A percentile compares a stretch with the other conserved stretches of the same genome.
Conservation (phyloP, 768 basidiomycete species). For the Epithele typhae region DNA sequence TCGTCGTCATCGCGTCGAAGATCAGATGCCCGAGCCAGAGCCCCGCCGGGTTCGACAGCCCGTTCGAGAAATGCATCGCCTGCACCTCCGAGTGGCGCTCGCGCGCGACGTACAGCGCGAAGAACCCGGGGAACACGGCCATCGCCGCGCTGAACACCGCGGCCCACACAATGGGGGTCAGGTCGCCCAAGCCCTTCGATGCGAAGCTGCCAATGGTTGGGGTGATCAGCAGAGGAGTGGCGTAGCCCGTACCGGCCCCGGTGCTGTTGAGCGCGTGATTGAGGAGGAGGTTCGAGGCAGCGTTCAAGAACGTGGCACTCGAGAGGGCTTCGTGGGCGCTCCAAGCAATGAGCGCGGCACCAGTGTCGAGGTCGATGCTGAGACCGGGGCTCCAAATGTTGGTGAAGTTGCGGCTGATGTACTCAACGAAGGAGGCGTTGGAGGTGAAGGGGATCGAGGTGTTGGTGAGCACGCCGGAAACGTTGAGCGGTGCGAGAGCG, state of each 20-base stretch:
- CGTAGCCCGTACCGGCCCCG: too few species aligned
- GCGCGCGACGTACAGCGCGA: slow-evolving; percentile 68
- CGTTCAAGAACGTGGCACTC: slow-evolving; percentile 60
- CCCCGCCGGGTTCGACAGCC: slow-evolving; percentile 61
- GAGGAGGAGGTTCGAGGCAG: slow-evolving; percentile 64
- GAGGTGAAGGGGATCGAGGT: slow-evolving; percentile 45
- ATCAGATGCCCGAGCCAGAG: slow-evolving; percentile 78
- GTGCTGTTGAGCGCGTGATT: slow-evolving; percentile 55
- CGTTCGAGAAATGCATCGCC: slow-evolving; percentile 81
- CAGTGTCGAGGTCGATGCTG: slow-evolving; percentile 49
- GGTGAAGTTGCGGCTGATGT: slow-evolving; percentile 47
- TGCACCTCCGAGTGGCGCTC: slow-evolving; percentile 72
- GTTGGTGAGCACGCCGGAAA: slow-evolving; percentile 32
- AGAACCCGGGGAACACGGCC: slow-evolving; percentile 80
- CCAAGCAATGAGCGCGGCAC: slow-evolving; percentile 62
- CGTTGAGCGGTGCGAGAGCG: slow-evolving; percentile 43
- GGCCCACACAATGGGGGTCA: slow-evolving; percentile 53
- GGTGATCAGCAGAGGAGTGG: slow-evolving; percentile 45
- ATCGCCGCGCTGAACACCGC: slow-evolving; percentile 71
- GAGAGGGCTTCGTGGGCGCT: slow-evolving; percentile 60
- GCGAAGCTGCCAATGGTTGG: slow-evolving; percentile 57
- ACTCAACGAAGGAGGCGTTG: slow-evolving; percentile 55
- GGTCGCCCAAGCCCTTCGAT: slow-evolving; percentile 50
- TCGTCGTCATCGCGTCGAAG: slow-evolving; percentile 60
- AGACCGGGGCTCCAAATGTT: slow-evolving; percentile 66